phyloP scores from a whole-genome alignment of 371 early-diverging fungal species.

The Mucor velutinosus region DNA sequence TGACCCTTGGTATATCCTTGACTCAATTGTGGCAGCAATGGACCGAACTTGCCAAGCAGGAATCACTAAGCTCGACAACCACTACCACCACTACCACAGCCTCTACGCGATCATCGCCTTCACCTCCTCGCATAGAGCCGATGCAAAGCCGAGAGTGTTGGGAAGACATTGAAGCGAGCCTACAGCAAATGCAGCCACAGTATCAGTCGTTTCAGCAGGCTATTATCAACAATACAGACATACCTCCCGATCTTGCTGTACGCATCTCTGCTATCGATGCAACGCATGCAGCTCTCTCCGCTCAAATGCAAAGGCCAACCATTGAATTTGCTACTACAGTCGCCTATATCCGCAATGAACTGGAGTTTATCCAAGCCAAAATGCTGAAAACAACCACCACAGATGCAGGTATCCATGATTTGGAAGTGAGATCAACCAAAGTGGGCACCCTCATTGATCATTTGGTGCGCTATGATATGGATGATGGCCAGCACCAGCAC shows the following conservation, averaged over 20 bases:
- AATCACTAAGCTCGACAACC: not conserved
- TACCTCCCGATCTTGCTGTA: conserved; percentile 17
- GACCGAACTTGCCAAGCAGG: conserved; percentile 6
- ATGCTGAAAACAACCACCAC: conserved; percentile 49
- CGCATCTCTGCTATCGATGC: conserved; percentile 35
- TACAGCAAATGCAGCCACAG: not conserved
- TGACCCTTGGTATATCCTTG: not conserved
- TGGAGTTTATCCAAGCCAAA: conserved; percentile 52
- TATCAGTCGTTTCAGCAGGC: not conserved
- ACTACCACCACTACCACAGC: not conserved
- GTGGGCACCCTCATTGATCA: conserved; percentile 18
- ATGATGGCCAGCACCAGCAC: not conserved
- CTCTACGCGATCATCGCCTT: conserved; percentile 1
- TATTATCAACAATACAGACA: not conserved
- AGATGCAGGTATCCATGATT: conserved; percentile 37
- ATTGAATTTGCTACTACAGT: conserved; percentile 9
- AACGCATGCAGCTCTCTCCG: conserved; percentile 30
- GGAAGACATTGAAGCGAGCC: conserved; percentile 8
- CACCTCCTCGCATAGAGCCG: conserved; percentile 12
- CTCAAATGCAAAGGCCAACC: conserved; percentile 18
- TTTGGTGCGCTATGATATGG: conserved; percentile 7
- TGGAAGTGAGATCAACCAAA: conserved; percentile 33
- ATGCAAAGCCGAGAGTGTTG: not conserved
- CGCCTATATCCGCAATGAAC: conserved; percentile 42
- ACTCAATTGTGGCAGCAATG: conserved; percentile 14